phyloP scores from a whole-genome alignment of 2,329 filamentous ascomycete genomes.

The Xylariaceae sp. region DNA sequence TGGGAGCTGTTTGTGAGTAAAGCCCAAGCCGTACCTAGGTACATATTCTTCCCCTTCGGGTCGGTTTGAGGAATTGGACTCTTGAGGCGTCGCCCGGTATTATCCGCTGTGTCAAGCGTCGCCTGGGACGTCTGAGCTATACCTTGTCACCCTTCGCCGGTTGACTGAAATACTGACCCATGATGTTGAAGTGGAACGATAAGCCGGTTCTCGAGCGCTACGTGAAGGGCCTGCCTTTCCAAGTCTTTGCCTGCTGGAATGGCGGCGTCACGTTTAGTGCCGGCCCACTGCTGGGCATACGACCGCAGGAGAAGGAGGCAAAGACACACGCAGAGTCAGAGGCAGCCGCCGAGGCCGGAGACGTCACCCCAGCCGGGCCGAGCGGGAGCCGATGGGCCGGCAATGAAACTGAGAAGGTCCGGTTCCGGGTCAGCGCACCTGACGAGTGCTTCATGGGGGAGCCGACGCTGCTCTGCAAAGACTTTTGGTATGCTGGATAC shows the following conservation, averaged over 20 bases:
- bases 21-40: too few relatives aligned
- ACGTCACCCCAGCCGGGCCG: too few relatives aligned
- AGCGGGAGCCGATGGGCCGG: background rate
- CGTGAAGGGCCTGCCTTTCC: conserved; percentile 36
- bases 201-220: conserved; percentile 26
- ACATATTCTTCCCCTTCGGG: too few relatives aligned
- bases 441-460: conserved; percentile 48
- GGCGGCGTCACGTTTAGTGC: conserved; percentile 43
- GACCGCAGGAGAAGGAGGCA: background rate
- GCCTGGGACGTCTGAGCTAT: too few relatives aligned
- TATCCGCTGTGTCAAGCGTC: too few relatives aligned
- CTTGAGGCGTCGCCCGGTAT: too few relatives aligned
- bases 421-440: conserved; percentile 33
- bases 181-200: too few relatives aligned
- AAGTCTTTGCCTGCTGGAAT: conserved; percentile 56
- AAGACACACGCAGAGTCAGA: background rate
- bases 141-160: too few relatives aligned
- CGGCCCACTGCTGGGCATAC: conserved; percentile 31
- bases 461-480: conserved; percentile 46
- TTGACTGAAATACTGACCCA: too few relatives aligned
- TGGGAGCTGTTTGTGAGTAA: conserved; percentile 48
- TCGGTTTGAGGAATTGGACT: too few relatives aligned
- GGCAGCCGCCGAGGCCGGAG: background rate
- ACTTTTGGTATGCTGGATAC: conserved; percentile 43
- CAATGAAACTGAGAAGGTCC: conserved; percentile 24